phyloP scores from a whole-genome alignment of 208 protist genomes.

The Leishmania guyanensis region DNA sequence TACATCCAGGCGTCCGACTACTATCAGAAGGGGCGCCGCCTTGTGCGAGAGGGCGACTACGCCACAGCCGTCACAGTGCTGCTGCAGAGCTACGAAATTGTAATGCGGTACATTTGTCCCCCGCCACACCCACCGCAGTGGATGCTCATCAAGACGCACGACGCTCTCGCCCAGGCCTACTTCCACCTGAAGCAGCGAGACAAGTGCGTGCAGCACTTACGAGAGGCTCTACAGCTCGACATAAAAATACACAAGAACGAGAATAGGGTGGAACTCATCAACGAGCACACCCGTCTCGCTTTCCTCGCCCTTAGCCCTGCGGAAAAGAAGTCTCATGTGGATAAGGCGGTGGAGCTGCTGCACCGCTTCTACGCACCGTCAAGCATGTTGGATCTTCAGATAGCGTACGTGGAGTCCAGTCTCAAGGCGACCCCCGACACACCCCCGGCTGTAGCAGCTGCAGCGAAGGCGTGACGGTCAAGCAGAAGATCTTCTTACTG shows the following conservation, averaged over 20 bases:
- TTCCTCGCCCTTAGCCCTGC: slow-evolving; percentile 39
- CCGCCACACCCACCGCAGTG: slow-evolving; percentile 76
- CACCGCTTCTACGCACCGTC: slow-evolving; percentile 76
- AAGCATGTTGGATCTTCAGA: slow-evolving; percentile 47
- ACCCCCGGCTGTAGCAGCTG: neutral
- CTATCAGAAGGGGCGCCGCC: slow-evolving; percentile 88
- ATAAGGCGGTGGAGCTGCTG: slow-evolving; percentile 67
- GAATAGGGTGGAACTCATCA: slow-evolving; percentile 59
- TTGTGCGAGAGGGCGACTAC: slow-evolving; percentile 80
- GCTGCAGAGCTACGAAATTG: slow-evolving; percentile 84
- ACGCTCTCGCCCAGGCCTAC: slow-evolving; percentile 82
- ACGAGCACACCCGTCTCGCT: slow-evolving; percentile 79
- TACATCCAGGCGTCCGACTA: slow-evolving; percentile 87
- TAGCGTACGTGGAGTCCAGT: slow-evolving; percentile 48
- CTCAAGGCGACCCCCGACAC: slow-evolving; percentile 11
- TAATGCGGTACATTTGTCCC: slow-evolving; percentile 85
- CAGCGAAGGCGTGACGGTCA: neutral
- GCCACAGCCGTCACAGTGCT: slow-evolving; percentile 79
- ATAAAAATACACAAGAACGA: slow-evolving; percentile 58
- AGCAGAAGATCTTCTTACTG: neutral
- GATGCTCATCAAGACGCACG: slow-evolving; percentile 88
- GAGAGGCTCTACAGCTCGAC: slow-evolving; percentile 55
- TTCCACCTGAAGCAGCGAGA: slow-evolving; percentile 64
- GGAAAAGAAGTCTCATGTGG: slow-evolving; percentile 52
- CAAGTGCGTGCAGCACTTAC: slow-evolving; percentile 83